phyloP scores from a whole-genome alignment of 176 grass and related monocot genomes.

The Carex pumila region DNA sequence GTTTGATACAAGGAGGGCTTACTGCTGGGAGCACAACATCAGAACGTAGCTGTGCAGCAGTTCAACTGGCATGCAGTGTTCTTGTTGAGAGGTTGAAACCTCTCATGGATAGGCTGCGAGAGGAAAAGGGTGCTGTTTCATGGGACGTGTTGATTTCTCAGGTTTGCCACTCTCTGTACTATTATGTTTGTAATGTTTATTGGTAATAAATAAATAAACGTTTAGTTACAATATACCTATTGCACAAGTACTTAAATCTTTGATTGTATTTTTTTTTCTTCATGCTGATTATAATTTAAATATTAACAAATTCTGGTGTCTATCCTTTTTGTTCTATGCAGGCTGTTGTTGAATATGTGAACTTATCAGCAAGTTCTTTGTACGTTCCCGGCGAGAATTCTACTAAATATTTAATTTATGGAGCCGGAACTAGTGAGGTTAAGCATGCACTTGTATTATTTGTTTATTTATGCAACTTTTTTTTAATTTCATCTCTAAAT shows the following conservation, averaged over 20 bases:
- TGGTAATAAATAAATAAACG: not conserved
- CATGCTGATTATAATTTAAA: too few species aligned
- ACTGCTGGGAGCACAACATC: slow-evolving; percentile 52
- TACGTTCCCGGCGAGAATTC: slow-evolving; percentile 17
- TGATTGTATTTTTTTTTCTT: not conserved
- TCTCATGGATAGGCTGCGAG: slow-evolving; percentile 36
- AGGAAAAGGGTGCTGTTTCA: slow-evolving; percentile 25
- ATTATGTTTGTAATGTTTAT: not conserved
- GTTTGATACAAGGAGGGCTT: slow-evolving; percentile 51
- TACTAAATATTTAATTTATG: slow-evolving; percentile 27
- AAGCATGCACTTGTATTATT: not conserved
- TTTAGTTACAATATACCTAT: not conserved
- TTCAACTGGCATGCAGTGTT: slow-evolving; percentile 43
- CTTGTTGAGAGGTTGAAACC: slow-evolving; percentile 47
- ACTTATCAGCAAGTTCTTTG: slow-evolving; percentile 26
- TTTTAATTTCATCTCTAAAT: not conserved
- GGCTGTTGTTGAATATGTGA: slow-evolving; percentile 12
- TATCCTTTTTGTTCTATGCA: not conserved
- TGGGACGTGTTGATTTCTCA: slow-evolving; percentile 56
- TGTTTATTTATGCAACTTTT: not conserved
- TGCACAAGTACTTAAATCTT: not conserved
- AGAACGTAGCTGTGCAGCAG: slow-evolving; percentile 63
- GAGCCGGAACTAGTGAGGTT: slow-evolving; percentile 38
- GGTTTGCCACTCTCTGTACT: slow-evolving; percentile 20
- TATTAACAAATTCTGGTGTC: not conserved